Percentiles rank a stretch among this genome's conserved stretches.
These are phyloP conservation scores for Aspergillus bertholletiae DNA, from an alignment of 495 filamentous ascomycete species.

Conservation along the genomic window DNA sequence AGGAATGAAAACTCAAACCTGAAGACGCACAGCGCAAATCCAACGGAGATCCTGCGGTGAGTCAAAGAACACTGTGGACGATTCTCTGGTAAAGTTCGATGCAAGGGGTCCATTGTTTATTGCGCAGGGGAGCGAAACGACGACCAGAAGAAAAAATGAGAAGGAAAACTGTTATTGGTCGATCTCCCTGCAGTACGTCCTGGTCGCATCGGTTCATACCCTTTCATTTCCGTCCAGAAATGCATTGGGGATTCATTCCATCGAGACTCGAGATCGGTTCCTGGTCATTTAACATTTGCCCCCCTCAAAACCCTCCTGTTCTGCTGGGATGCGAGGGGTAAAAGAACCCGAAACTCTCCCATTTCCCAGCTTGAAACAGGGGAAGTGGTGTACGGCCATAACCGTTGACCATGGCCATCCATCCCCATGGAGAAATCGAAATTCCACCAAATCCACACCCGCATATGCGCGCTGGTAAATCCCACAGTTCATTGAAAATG, in stretches of 20 bases:
- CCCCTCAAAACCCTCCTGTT: conserved; percentile 2
- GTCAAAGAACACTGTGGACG: background rate
- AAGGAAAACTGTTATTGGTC: background rate
- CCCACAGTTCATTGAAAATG: conserved; percentile 23
- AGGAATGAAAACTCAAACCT: background rate
- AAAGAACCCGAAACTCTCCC: conserved; percentile 8
- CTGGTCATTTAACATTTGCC: background rate
- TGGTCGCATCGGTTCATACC: background rate
- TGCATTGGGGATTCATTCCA: background rate
- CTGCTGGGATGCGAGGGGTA: conserved; percentile 23
- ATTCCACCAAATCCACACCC: conserved; percentile 10
- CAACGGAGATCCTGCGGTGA: background rate
- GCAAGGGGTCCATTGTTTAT: conserved; percentile 14
- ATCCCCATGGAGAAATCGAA: conserved; percentile 11
- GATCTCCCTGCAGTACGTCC: background rate
- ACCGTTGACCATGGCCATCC: conserved; percentile 17
- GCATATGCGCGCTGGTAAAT: conserved; percentile 16
- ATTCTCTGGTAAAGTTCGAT: background rate
- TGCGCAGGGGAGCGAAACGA: conserved; percentile 17
- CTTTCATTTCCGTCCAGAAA: background rate
- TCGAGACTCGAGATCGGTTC: too few species aligned
- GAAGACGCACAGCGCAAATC: too few species aligned
- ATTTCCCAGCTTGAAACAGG: conserved; percentile 22
- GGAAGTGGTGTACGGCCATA: conserved; percentile 18
- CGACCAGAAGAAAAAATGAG: conserved; percentile 2